These are phyloP conservation scores for Licmophora abbreviata DNA, from an alignment of 108 stramenopile species.

Conservation along the genomic window DNA sequence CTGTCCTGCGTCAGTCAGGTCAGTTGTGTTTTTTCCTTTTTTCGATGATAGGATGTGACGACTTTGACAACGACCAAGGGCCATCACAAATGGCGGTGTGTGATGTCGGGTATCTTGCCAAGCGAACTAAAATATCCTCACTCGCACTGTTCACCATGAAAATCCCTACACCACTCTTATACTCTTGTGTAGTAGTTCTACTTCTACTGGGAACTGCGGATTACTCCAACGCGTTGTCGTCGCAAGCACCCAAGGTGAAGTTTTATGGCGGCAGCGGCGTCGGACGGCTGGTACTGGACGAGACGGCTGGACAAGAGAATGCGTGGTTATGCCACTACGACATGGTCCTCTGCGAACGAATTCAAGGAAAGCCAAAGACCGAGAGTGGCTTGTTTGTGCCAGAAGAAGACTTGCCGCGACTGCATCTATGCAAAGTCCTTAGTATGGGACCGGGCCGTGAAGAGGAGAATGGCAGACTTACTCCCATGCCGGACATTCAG, in stretches of 20 bases:
- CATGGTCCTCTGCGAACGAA: slow-evolving; percentile 83
- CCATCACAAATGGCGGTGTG: too few species aligned
- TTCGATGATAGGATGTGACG: too few species aligned
- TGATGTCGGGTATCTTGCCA: too few species aligned
- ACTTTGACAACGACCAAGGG: too few species aligned
- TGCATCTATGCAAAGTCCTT: slow-evolving; percentile 71
- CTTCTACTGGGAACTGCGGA: slow-evolving; percentile 13
- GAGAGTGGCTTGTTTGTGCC: slow-evolving; percentile 72
- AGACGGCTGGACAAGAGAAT: slow-evolving; percentile 19
- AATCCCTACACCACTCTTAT: background rate
- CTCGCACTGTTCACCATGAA: slow-evolving; percentile 2
- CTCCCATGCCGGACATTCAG: slow-evolving; percentile 71
- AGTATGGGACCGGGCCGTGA: slow-evolving; percentile 75
- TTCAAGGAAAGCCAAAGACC: slow-evolving; percentile 58
- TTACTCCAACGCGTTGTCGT: slow-evolving; percentile 31
- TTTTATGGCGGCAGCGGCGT: slow-evolving; percentile 69
- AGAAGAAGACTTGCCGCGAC: slow-evolving; percentile 69
- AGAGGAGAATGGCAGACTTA: slow-evolving; percentile 75
- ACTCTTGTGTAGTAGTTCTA: background rate
- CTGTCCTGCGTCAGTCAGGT: too few species aligned
- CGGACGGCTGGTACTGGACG: slow-evolving; percentile 54
- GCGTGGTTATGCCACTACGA: slow-evolving; percentile 59
- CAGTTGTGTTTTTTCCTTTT: too few species aligned
- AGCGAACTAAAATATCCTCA: too few species aligned
- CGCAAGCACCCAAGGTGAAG: slow-evolving; percentile 24